These are phyloP conservation scores for Dissophora ornata DNA, from an alignment of 192 early-diverging fungal genomes.

Conservation along the genomic window DNA sequence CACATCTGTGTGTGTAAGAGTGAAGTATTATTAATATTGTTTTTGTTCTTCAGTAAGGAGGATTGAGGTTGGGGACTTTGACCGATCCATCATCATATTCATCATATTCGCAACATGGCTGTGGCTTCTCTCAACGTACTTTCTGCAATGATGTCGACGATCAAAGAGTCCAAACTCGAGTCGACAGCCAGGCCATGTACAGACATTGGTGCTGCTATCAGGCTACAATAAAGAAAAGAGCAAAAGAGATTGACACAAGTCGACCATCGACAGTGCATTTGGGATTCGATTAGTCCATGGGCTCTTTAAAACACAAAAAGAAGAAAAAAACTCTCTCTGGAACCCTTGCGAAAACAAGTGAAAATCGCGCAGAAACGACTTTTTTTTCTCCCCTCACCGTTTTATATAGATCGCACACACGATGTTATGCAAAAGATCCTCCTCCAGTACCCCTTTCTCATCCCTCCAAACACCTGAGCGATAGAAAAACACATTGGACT, in stretches of 20 bases:
- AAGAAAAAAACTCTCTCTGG: too few relatives aligned
- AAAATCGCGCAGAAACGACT: too few relatives aligned
- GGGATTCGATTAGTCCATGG: not conserved
- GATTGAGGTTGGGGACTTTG: too few relatives aligned
- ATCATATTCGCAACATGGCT: too few relatives aligned
- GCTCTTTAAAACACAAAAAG: not conserved
- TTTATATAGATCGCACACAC: too few relatives aligned
- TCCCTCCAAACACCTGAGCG: not conserved
- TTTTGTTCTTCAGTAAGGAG: too few relatives aligned
- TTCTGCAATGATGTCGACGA: conserved; percentile 45
- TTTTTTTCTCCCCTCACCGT: too few relatives aligned
- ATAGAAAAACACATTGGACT: too few relatives aligned
- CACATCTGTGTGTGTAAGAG: conserved; percentile 18
- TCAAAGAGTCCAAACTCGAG: conserved; percentile 46
- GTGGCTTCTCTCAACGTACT: too few relatives aligned
- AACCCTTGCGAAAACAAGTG: too few relatives aligned
- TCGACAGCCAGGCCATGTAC: conserved; percentile 48
- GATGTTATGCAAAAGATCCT: not conserved
- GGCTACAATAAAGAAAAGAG: conserved; percentile 12
- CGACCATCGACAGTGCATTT: not conserved
- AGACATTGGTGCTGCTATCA: conserved; percentile 36
- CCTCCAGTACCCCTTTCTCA: not conserved
- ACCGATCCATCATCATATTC: too few relatives aligned
- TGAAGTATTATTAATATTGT: too few relatives aligned
- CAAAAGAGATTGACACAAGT: not conserved